Base-by-base conservation (phyloP, 345 rosid genomes). In the Abelmoschus esculentus region DNA sequence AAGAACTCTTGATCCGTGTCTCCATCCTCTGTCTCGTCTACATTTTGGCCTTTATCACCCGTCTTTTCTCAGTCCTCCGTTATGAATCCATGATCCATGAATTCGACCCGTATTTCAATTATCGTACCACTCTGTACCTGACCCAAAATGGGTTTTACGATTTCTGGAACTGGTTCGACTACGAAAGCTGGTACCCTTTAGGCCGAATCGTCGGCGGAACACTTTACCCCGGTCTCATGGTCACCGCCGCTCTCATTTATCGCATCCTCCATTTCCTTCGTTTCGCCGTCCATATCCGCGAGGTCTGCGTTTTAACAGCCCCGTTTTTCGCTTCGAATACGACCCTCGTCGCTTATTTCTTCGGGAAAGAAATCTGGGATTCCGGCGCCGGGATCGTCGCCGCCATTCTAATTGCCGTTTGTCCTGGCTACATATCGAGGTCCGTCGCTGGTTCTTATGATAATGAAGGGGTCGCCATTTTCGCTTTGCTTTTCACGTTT, bases 161-260 rank as follows among this genome's bases (percentile, higher is more conserved):
- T 68, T 93, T 93, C 72, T 93, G 98, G 98, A 93, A 93, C 82
- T 93, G 98, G 98, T 93, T 93, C 74, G 98, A 93, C 40, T 87
- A 86, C 4, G 98, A 93, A 85, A 83, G 89, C 61, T 93, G 98
- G 98, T 93, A 93, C 74, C 98, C 98, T 14, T 84, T 93, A 0
- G 98, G 98, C 3, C 87, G 98, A 6, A 93, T 93, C 77, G 82
- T 93, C 34, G 98, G 98, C 0, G 98, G 98, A 0, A 57, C 61
- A 89, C 91, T 93, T 22, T 93, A 93, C 57, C 98, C 98, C 0
- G 98, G 98, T 2, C 88, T 93, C 1, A 93, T 93, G 98, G 93
- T 93, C 70, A 90, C 97, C 31, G 98, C 97, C 3, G 97, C 97
- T 0, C 3, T 85, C 56, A 79, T 95, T 91, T 76, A 95, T 97